Conservation (phyloP, 2,329 filamentous ascomycete genomes). For the Clonostachys sp. region DNA sequence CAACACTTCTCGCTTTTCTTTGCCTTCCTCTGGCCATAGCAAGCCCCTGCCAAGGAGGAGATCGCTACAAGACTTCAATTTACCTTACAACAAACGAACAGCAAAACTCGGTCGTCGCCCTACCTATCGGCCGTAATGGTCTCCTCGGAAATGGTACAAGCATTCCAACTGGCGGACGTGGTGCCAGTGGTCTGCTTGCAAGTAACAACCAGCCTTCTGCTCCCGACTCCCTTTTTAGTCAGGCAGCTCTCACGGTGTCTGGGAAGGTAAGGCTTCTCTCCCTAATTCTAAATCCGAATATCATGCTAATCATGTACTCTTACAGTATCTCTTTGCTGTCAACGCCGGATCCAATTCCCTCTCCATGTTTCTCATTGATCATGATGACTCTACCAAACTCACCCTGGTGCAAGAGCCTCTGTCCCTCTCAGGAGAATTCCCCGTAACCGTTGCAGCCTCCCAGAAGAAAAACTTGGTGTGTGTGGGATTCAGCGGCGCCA, state of each 20-base stretch:
- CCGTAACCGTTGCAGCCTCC: constrained; percentile 45
- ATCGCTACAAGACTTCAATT: no score
- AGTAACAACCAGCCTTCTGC: constrained; percentile 24
- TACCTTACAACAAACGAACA: constrained; percentile 3
- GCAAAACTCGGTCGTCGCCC: constrained; percentile 40
- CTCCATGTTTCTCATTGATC: constrained; percentile 28
- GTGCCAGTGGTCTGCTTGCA: constrained; percentile 29
- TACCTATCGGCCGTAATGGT: constrained; percentile 42
- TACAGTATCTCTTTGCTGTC: constrained; percentile 47
- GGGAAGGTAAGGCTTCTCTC: constrained; percentile 39
- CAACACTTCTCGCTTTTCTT: no score
- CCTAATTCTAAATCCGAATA: background rate
- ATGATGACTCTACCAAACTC: constrained; percentile 34
- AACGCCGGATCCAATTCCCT: constrained; percentile 6
- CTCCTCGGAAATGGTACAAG: constrained; percentile 33
- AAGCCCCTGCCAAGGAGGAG: no score
- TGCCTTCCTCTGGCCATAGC: no score
- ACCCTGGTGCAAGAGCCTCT: constrained; percentile 34
- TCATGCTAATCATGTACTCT: constrained; percentile 1
- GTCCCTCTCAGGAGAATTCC: constrained; percentile 44
- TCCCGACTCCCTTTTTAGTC: constrained; percentile 46
- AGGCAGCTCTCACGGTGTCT: constrained; percentile 42
- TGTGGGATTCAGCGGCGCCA: constrained; percentile 37
- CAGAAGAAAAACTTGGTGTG: constrained; percentile 34
- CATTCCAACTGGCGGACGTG: constrained; percentile 41